phyloP scores from a whole-genome alignment of 257 asterid genomes.

The Anisodus acutangulus region DNA sequence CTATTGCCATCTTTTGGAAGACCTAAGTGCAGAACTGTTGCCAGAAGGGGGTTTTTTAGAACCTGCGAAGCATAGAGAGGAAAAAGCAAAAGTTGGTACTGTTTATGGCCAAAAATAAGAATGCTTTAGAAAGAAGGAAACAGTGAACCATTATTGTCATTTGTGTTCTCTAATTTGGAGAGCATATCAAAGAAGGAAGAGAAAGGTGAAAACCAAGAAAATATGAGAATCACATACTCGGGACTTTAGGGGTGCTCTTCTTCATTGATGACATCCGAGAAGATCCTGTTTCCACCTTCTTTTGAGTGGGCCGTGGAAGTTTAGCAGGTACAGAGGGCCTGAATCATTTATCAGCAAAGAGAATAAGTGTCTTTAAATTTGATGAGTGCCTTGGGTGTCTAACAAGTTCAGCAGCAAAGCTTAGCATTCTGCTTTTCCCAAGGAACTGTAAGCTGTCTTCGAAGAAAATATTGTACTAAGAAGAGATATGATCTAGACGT shows the following conservation, averaged over 20 bases:
- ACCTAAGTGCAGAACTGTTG: conserved; percentile 56
- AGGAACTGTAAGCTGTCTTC: neutral
- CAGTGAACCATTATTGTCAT: neutral
- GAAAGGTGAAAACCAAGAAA: neutral
- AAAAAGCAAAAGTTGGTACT: neutral
- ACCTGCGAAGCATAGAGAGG: conserved; percentile 48
- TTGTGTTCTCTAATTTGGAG: neutral
- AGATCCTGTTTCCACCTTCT: conserved; percentile 55
- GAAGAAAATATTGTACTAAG: conserved; percentile 2
- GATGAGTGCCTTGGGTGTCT: neutral
- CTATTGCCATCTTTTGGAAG: conserved; percentile 61
- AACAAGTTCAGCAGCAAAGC: neutral
- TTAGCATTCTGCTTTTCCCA: neutral
- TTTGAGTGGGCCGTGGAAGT: conserved; percentile 66
- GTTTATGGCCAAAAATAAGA: neutral
- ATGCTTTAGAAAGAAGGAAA: neutral
- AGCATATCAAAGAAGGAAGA: neutral
- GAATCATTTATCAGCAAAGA: conserved; percentile 39
- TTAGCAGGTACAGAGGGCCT: conserved; percentile 53
- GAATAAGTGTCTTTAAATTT: neutral
- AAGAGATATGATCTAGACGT: conserved; percentile 11
- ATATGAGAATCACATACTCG: conserved; percentile 49
- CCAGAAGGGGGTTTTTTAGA: conserved; percentile 48
- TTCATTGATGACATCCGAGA: conserved; percentile 48
- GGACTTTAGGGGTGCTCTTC: conserved; percentile 64